These are phyloP conservation scores for Rhizophagus clarus DNA, from an alignment of 192 early-diverging fungal species.

Conservation along the genomic window DNA sequence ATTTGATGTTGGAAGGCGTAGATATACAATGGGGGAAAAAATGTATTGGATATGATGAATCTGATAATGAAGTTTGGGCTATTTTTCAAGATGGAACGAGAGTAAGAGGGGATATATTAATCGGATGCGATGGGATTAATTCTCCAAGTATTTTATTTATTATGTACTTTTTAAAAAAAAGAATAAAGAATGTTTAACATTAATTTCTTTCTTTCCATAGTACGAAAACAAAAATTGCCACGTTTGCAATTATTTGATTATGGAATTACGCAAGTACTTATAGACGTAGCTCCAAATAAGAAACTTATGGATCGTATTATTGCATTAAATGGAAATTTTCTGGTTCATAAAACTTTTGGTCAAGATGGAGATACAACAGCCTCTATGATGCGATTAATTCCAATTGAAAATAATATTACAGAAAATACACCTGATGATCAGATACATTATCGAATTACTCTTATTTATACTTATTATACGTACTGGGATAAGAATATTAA, in stretches of 20 bases:
- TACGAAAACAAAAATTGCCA: conserved; percentile 9
- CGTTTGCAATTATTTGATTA: not conserved
- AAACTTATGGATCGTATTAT: not conserved
- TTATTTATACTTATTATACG: not conserved
- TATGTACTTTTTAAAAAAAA: not conserved
- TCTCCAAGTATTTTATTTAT: conserved; percentile 16
- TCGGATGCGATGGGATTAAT: conserved; percentile 15
- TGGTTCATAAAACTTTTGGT: not conserved
- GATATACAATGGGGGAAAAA: conserved; percentile 5
- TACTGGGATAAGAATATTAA: not conserved
- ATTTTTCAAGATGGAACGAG: conserved; percentile 3
- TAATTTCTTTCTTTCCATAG: not conserved
- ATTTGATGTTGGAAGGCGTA: not conserved
- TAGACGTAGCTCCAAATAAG: not conserved
- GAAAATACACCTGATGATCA: not conserved
- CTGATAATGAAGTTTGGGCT: conserved; percentile 7
- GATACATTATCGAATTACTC: not conserved
- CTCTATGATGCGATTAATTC: not conserved
- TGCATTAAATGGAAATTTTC: not conserved
- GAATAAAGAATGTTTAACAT: not conserved
- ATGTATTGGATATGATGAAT: conserved; percentile 5
- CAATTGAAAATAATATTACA: not conserved
- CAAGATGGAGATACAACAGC: not conserved
- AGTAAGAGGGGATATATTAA: not conserved
- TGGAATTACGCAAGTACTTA: not conserved